These are phyloP conservation scores for Fagopyrum homotropicum DNA, from an alignment of 148 eudicot genomes.

Conservation along the genomic window DNA sequence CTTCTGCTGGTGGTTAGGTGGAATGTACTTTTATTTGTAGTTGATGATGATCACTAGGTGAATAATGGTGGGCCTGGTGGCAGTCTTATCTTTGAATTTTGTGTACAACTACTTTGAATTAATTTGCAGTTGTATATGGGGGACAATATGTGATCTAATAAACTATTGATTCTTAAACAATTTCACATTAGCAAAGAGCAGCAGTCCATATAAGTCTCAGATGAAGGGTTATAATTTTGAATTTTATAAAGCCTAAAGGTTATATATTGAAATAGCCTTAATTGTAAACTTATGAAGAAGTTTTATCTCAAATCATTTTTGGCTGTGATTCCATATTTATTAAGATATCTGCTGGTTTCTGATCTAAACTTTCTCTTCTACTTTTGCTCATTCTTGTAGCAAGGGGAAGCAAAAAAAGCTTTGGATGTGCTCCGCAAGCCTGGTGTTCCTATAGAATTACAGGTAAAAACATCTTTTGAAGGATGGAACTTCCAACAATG, in stretches of 20 bases:
- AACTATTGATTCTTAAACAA: neutral
- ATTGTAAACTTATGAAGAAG: neutral
- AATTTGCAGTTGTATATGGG: neutral
- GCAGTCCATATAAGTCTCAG: neutral
- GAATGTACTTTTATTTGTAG: neutral
- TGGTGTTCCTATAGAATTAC: slow-evolving; percentile 67
- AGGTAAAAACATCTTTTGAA: slow-evolving; percentile 36
- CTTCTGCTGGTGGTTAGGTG: neutral
- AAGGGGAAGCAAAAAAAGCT: slow-evolving; percentile 98
- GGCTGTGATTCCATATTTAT: neutral
- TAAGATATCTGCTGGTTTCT: neutral
- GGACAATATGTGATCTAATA: neutral
- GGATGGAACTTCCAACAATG: slow-evolving; percentile 5
- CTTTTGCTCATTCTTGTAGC: slow-evolving; percentile 35
- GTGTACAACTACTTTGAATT: neutral
- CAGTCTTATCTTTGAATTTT: neutral
- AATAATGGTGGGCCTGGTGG: neutral
- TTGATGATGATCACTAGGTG: neutral
- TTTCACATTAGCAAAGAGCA: neutral
- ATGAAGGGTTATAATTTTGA: neutral
- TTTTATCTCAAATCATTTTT: neutral
- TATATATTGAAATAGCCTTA: neutral
- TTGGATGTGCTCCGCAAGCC: slow-evolving; percentile 87
- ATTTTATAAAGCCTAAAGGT: neutral
- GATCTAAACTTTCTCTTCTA: neutral